Percentiles rank a stretch among this genome's conserved stretches.
These are phyloP conservation scores for Nannizziopsis barbatae DNA, from an alignment of 2,329 filamentous ascomycete species.

Conservation along the genomic window DNA sequence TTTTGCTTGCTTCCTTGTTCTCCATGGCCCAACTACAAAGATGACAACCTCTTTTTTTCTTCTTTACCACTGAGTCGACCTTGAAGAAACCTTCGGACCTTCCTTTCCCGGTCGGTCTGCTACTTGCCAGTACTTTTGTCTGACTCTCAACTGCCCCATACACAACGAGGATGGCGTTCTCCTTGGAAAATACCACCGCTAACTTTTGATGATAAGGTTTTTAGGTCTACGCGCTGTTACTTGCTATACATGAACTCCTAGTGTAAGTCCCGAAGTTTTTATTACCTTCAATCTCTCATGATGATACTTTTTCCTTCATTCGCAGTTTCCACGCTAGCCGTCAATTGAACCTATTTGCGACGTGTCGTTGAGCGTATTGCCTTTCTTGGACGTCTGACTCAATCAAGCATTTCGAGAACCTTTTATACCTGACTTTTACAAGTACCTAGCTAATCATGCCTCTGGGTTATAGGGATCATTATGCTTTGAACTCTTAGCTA, in stretches of 20 bases:
- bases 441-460: not conserved
- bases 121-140: slow-evolving; percentile 64
- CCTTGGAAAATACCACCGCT: slow-evolving; percentile 1
- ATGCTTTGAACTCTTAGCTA: no score
- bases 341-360: slow-evolving; percentile 40
- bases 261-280: slow-evolving; percentile 4
- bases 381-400: slow-evolving; percentile 44
- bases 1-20: slow-evolving; percentile 8
- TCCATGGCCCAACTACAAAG: slow-evolving; percentile 30
- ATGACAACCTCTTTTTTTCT: slow-evolving; percentile 54
- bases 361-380: slow-evolving; percentile 38
- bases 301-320: slow-evolving; percentile 49
- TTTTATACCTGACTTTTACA: not conserved
- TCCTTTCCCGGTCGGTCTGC: slow-evolving; percentile 53
- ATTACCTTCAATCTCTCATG: slow-evolving; percentile 23
- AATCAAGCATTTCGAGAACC: not conserved
- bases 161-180: not conserved
- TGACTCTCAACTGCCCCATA: slow-evolving; percentile 34
- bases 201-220: not conserved
- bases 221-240: not conserved
- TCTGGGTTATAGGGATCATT: not conserved
- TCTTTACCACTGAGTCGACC: slow-evolving; percentile 53
- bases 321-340: slow-evolving; percentile 52
- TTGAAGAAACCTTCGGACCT: slow-evolving; percentile 53
- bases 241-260: not conserved